Base-by-base conservation (phyloP, 306 rosid genomes). In the Castanopsis chinensis region DNA sequence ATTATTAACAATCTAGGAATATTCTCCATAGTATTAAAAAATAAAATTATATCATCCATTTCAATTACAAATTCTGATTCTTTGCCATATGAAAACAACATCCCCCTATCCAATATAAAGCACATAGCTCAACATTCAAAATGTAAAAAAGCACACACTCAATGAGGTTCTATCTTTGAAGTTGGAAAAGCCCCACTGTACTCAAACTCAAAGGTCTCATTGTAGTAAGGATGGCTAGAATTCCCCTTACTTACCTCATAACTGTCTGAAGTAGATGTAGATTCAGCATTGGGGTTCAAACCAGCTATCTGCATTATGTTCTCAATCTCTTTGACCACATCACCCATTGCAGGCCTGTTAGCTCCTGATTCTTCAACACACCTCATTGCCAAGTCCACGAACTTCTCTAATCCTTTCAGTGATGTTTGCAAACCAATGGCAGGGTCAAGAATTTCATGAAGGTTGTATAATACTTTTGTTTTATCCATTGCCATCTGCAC, bases 281-380 rank as follows among this genome's bases (percentile, higher is more conserved):
- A 83, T 20, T 54, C 79, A 5, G 77, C 78, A 69, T 30, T 56
- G 3, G 79, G 59, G 64, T 83, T 86, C 71, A 78, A 57, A 49
- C 76, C 79, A 56, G 83, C 83, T 12, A 77, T 60, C 54, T 85
- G 75, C 80, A 81, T 57, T 13, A 88, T 78, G 21, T 60, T 72
- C 77, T 85, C 89, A 20, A 88, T 71, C 81, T 18, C 87, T 63
- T 85, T 88, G 73, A 81, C 91, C 52, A 83, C 91, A 55, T 69
- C 76, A 10, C 85, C 77, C 89, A 85, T 85, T 27, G 68, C 73
- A 43, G 91, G 91, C 79, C 91, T 79, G 15, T 75, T 75, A n/a
- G 54, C 56, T 27, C 79, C 82, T 5, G 61, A 54, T 19, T 88
- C 89, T 73, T 76, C 86, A 1, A 81, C 81, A 45, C 91, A 88